Evolutionary conservation across 495 filamentous ascomycete species (phyloP), one percentile per base, ranked within the genome.

Genomic region (Podospora australis): DNA sequence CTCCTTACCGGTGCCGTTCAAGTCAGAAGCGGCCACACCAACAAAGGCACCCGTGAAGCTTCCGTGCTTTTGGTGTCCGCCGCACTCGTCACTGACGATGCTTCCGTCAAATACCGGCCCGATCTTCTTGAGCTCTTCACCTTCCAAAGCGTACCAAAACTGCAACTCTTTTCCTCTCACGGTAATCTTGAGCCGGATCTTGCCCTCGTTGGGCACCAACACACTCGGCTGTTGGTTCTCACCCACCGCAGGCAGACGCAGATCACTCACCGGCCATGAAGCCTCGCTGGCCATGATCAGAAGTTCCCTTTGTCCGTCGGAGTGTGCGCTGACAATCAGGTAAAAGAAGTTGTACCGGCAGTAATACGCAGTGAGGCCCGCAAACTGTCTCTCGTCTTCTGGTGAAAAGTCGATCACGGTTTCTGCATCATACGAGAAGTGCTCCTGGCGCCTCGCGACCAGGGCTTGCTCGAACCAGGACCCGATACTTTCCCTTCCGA

Each of bases 301-400:
- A 22, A 79, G 57, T 52, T 79, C 76, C 1, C 76, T 63, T 49
- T 74, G 66, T 13, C 76, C 75, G 49, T 78, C 72, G 3, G 67
- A 62, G 49, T 78, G 67, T 1, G 74, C 75, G n/a, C 72, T 71
- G 9, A 79, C 73, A 0, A 73, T 70, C 6, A 79, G 60, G 46
- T 79, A 79, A 62, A 78, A 78, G 59, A 79, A 78, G 56, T 79
- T 79, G 62, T 64, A 78, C 4, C 76, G 73, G 53, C 73, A 76
- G 59, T 79, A 79, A 53, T 78, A 79, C 20, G 71, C 72, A n/a
- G 73, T 74, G 17, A 79, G 59, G 1, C 76, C 76, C 2, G 75
- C 76, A 49, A 77, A 79, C 52, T 79, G 72, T 20, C 76, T 64
- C 64, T 78, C 75, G 48, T 79, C 76, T 0, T 53, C 54, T 0